Percentiles rank a stretch among this genome's conserved stretches.
These are phyloP conservation scores for Epipyxis sp. DNA, from an alignment of 108 stramenopile genomes.

Conservation along the genomic window DNA sequence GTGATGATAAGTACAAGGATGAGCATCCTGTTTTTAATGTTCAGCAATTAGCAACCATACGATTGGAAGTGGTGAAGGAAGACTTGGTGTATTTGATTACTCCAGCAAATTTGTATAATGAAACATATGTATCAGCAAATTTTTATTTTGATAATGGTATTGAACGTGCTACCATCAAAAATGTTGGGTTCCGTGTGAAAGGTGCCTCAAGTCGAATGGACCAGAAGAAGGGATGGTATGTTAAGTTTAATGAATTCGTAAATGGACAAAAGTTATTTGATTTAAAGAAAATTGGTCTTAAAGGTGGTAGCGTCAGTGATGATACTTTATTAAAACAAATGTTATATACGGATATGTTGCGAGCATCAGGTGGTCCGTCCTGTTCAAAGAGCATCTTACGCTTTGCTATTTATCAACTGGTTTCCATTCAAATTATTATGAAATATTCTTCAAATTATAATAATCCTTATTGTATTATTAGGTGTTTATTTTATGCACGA, in stretches of 20 bases:
- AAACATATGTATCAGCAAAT: background rate
- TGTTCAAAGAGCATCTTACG: background rate
- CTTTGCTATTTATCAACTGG: background rate
- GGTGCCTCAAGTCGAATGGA: background rate
- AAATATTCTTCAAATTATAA: no score
- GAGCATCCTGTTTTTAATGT: background rate
- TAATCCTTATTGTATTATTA: no score
- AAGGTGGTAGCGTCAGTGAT: background rate
- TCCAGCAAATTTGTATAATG: background rate
- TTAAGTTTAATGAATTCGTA: background rate
- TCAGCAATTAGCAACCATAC: background rate
- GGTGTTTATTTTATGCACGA: slow-evolving; percentile 1
- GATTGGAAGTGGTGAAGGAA: background rate
- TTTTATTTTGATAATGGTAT: background rate
- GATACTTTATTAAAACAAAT: background rate
- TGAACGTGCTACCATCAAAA: background rate
- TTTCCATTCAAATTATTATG: no score
- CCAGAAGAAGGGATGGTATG: background rate
- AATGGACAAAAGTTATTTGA: background rate
- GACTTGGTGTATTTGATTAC: background rate
- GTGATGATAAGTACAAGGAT: background rate
- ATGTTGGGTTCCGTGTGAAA: background rate
- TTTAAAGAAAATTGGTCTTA: background rate
- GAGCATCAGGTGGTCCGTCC: background rate
- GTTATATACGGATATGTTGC: background rate